These are phyloP conservation scores for Crithidia mellificae DNA, from an alignment of 208 protist genomes.

Conservation along the genomic window DNA sequence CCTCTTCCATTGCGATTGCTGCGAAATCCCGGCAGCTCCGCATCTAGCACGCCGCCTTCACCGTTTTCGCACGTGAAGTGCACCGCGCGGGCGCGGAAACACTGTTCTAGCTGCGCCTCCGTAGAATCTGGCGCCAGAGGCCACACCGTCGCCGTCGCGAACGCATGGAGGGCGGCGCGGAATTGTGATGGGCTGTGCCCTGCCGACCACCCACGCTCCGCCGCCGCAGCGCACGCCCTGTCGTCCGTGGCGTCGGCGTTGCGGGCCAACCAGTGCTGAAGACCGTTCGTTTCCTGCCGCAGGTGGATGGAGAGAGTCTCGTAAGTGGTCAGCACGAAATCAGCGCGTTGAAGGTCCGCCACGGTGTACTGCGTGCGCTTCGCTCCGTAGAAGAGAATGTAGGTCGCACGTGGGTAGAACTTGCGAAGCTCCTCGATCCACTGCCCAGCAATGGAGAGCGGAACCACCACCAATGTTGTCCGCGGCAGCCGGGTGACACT, in stretches of 20 bases:
- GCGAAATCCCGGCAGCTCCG: neutral
- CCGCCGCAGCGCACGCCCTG: slow-evolving; percentile 16
- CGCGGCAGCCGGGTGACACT: slow-evolving; percentile 25
- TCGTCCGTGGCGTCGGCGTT: slow-evolving; percentile 13
- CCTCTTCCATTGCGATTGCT: neutral
- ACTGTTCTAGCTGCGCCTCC: no score
- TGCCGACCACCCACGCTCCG: slow-evolving; percentile 18
- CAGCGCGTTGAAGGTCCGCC: slow-evolving; percentile 36
- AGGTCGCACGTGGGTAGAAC: slow-evolving; percentile 48
- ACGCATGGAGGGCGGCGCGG: slow-evolving; percentile 1
- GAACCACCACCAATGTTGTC: slow-evolving; percentile 62
- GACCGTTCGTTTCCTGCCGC: slow-evolving; percentile 36
- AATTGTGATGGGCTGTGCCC: slow-evolving; percentile 16
- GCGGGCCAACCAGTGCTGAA: slow-evolving; percentile 19
- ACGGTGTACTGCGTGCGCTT: slow-evolving; percentile 44
- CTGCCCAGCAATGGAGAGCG: slow-evolving; percentile 52
- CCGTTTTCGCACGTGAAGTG: no score
- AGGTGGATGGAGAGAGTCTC: slow-evolving; percentile 59
- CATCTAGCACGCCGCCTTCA: no score
- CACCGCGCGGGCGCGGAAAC: no score
- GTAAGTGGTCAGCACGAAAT: slow-evolving; percentile 75
- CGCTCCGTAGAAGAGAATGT: slow-evolving; percentile 56
- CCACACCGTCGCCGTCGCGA: slow-evolving; percentile 24
- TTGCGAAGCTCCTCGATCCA: slow-evolving; percentile 56
- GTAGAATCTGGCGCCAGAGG: no score